Evolutionary conservation across 23 red algal species (phyloP), one percentile per base, ranked within the genome.

Genomic region (Gracilaria domingensis): DNA sequence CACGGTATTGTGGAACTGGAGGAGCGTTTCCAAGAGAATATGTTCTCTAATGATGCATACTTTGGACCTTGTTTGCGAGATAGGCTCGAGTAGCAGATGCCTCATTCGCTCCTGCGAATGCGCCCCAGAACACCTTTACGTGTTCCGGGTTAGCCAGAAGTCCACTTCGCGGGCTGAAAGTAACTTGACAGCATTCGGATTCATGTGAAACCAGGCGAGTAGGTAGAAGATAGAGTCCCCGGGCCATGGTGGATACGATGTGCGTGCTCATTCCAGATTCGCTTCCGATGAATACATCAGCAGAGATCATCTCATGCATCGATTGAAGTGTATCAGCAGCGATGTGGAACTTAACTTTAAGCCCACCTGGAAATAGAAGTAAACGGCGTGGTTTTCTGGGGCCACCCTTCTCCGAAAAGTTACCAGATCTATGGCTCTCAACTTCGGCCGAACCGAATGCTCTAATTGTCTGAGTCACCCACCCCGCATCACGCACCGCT

Each of bases 201-300:
- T 75, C 67, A 61, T 75, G 20, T n/a, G 84, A 39, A 20, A 21
- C 33, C 33, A 87, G 56, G 21, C 66, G 47, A 12, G 51, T 49
- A 28, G 72, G 72, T 29, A 77, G 23, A 8, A 77, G 30, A 35
- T 77, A 51, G 16, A 77, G n/a, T 50, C 72, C 72, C 0, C 72
- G 72, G 38, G 84, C 74, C 66, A 78, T 58, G 20, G 65, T 42
- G 21, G 58, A 64, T 42, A 88, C 84, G 78, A 88, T 64, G 50
- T 88, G 84, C 50, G 42, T 84, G 78, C 89, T 92, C 37, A 92
- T 28, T 26, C 89, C 89, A 75, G 75, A 82, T 58, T 51, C 75
- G 66, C 79, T 84, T 24, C 89, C 89, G 28, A 92, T 83, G 79
- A 92, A 92, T 28, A 92, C 71, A 61, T 92, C 89, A 1, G 89